Percentiles rank a stretch among this genome's conserved stretches.
Conservation (phyloP, 495 filamentous ascomycete species). For the Podospora comata region DNA sequence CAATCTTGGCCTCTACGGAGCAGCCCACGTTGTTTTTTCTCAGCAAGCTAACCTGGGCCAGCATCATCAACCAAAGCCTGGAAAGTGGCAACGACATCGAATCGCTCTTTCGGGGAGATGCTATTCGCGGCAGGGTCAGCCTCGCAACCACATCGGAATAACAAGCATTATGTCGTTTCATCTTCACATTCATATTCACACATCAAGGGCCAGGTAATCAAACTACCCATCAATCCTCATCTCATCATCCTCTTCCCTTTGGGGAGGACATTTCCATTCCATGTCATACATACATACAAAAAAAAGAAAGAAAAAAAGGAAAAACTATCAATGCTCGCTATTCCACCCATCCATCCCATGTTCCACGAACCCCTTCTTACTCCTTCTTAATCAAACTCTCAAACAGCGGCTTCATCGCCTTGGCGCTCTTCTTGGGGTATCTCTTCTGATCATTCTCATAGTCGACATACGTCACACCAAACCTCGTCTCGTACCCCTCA, state of each 20-base stretch:
- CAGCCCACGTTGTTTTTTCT: not conserved
- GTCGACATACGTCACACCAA: conserved; percentile 75
- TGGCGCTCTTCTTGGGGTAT: conserved; percentile 75
- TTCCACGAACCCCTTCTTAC: conserved; percentile 7
- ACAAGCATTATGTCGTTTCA: not conserved
- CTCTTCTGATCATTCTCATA: conserved; percentile 72
- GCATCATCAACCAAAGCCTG: not conserved
- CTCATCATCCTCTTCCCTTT: not conserved
- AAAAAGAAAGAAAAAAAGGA: not conserved
- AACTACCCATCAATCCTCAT: not conserved
- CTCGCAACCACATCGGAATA: not conserved
- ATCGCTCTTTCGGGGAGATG: not conserved
- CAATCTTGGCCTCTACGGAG: not conserved
- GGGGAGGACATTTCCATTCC: not conserved
- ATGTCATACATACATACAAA: not conserved
- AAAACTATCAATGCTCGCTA: not conserved
- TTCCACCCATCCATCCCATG: not conserved
- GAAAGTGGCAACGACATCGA: not conserved
- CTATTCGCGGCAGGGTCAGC: too few relatives aligned
- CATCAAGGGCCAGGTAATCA: not conserved
- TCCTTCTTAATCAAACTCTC: conserved; percentile 52
- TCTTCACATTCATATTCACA: not conserved
- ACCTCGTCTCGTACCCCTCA: conserved; percentile 80
- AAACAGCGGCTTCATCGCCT: conserved; percentile 62
- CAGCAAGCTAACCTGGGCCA: too few relatives aligned